Evolutionary conservation across 495 filamentous ascomycete genomes (phyloP).

Genomic region (Xylaria longipes): DNA sequence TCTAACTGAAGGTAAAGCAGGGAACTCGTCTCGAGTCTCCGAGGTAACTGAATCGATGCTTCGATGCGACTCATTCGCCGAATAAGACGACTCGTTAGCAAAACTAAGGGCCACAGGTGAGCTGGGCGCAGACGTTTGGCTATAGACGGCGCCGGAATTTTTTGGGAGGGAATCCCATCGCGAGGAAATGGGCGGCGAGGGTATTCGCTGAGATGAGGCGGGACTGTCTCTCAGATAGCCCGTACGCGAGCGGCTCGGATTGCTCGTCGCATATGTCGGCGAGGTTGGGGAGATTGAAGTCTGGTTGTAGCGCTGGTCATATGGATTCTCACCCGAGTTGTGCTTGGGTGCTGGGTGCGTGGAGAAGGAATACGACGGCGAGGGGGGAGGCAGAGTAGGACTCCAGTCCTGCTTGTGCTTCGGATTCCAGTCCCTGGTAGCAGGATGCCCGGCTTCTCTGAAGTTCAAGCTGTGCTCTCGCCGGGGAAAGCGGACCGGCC

Average conservation of each 20-base stretch:
- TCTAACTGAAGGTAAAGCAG: constrained; percentile 33
- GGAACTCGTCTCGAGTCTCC: constrained; percentile 40
- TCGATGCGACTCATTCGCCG: constrained; percentile 33
- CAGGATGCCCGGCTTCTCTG: constrained; percentile 18
- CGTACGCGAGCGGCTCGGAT: constrained; percentile 30
- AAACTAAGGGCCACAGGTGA: constrained; percentile 32
- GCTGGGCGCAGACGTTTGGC: constrained; percentile 30
- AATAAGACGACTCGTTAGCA: constrained; percentile 31
- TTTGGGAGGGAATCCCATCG: constrained; percentile 53
- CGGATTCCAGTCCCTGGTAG: constrained; percentile 13
- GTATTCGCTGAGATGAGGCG: constrained; percentile 32
- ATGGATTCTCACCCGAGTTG: constrained; percentile 19
- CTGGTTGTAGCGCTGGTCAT: constrained; percentile 30
- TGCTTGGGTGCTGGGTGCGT: constrained; percentile 31
- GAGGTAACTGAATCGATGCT: constrained; percentile 31
- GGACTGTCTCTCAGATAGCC: constrained; percentile 31
- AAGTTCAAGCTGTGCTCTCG: constrained; percentile 27
- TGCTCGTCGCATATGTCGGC: constrained; percentile 30
- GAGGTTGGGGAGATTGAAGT: constrained; percentile 26
- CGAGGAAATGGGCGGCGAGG: constrained; percentile 45
- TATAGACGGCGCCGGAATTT: constrained; percentile 26
- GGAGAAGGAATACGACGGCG: constrained; percentile 21
- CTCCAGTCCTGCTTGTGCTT: constrained; percentile 13
- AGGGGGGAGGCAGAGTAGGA: constrained; percentile 17
- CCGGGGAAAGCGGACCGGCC: constrained; percentile 21